A percentile compares a stretch with the other conserved stretches of the same genome.
These are phyloP conservation scores for Neocatenulostroma microsporum DNA, from an alignment of 2,329 filamentous ascomycete genomes.

Conservation along the genomic window DNA sequence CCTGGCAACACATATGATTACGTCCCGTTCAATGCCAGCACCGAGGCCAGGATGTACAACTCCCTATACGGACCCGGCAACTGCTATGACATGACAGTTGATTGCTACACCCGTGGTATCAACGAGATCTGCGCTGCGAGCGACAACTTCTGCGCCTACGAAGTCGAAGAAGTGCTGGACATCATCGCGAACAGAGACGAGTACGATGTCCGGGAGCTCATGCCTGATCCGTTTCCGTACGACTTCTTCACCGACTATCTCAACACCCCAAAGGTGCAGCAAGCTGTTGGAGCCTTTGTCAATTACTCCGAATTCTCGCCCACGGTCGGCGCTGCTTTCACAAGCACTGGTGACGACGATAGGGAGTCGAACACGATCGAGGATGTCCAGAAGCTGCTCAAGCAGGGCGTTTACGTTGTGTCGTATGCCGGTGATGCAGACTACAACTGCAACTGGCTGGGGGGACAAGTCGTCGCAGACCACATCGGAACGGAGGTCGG, in stretches of 20 bases:
- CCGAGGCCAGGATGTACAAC: slow-evolving; percentile 44
- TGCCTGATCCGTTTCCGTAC: slow-evolving; percentile 42
- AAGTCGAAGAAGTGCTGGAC: slow-evolving; percentile 49
- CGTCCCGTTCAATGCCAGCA: slow-evolving; percentile 39
- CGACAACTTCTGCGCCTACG: slow-evolving; percentile 47
- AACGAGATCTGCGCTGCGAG: slow-evolving; percentile 47
- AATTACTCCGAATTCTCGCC: slow-evolving; percentile 45
- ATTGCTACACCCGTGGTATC: slow-evolving; percentile 46
- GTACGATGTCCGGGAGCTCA: slow-evolving; percentile 52
- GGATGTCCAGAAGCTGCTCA: slow-evolving; percentile 34
- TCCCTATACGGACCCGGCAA: slow-evolving; percentile 54
- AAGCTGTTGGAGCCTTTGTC: slow-evolving; percentile 50
- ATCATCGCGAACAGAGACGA: slow-evolving; percentile 46
- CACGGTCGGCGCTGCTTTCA: slow-evolving; percentile 39
- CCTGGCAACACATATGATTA: slow-evolving; percentile 53
- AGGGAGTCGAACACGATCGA: slow-evolving; percentile 36
- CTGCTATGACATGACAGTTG: slow-evolving; percentile 48
- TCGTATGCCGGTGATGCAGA: slow-evolving; percentile 41
- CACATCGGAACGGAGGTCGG: slow-evolving; percentile 35
- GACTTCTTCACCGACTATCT: slow-evolving; percentile 50
- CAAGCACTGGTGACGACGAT: slow-evolving; percentile 43
- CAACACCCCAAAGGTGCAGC: slow-evolving; percentile 47
- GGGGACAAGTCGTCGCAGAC: slow-evolving; percentile 37
- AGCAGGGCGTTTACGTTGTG: slow-evolving; percentile 34
- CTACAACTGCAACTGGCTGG: slow-evolving; percentile 43